Base-by-base conservation (phyloP, 805 yeast species). In the Isabelozyma rhagii region DNA sequence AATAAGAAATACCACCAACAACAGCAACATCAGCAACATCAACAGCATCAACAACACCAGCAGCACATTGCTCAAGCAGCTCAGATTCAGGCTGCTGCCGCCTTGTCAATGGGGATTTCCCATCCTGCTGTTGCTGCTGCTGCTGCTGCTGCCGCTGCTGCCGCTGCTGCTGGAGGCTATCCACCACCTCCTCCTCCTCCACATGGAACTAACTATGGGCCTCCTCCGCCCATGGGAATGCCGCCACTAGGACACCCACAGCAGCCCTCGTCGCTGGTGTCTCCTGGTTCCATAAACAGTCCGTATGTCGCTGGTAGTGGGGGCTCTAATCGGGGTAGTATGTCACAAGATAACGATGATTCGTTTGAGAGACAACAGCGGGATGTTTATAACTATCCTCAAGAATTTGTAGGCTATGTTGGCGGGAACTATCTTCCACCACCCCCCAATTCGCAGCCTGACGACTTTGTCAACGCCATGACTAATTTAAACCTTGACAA, bases 81-180 rank as follows among this genome's bases (percentile, higher is more conserved):
- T 1, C 75, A 66, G 45, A 56, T 70, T 53, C 73, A 69, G 51
- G 71, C 69, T 2, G 73, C 70, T 2, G 68, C 71, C 25, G 74
- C 72, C 4, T 51, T 69, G 49, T 62, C 71, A 13, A 67, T 72
- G 68, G 75, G 75, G 2, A 54, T 70, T 55, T 75, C 70, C 49
- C 72, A 74, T 3, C 63, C 64, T n/a, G 51, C 66, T 41, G 68
- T 69, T 14, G 61, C 61, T 47, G 66, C 64, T 10, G 64, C 68
- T 8, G 65, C 64, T 27, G 64, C 64, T 3, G 58, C 59, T 6
- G 60, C 55, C 8, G 69, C 59, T 6, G 60, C 55, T 10, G 69
- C 59, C 15, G 62, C 64, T 41, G 31, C 21, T 21, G 64, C 60
- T 44, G 55, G 53, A 6, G 62, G 60, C 9, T 54, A 51, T 40